A percentile compares a stretch with the other conserved stretches of the same genome.
Evolutionary conservation across 2,329 filamentous ascomycete genomes (phyloP).

Genomic region (Didymella pinodella): DNA sequence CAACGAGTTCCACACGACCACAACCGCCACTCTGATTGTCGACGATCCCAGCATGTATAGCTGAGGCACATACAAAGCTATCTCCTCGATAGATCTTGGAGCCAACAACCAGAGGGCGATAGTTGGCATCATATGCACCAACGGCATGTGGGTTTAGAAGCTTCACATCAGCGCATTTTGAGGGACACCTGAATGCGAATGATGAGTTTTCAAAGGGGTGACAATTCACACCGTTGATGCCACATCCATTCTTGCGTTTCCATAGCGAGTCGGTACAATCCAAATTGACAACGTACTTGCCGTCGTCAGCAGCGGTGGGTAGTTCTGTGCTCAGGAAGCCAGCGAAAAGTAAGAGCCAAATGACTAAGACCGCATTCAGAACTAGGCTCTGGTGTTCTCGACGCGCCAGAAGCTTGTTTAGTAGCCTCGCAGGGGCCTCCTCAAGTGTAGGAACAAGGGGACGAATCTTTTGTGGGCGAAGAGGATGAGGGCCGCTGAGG

Average conservation of each 20-base stretch:
- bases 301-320: slow-evolving; percentile 64
- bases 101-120: slow-evolving; percentile 63
- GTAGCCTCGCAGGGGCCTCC: slow-evolving; percentile 66
- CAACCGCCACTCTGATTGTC: slow-evolving; percentile 76
- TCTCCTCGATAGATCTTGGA: slow-evolving; percentile 83
- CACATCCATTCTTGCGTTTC: slow-evolving; percentile 73
- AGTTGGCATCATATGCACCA: slow-evolving; percentile 69
- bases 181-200: slow-evolving; percentile 77
- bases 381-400: slow-evolving; percentile 63
- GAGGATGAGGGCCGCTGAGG: slow-evolving; percentile 55
- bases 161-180: slow-evolving; percentile 70
- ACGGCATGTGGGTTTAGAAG: slow-evolving; percentile 77
- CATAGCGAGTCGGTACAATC: slow-evolving; percentile 76
- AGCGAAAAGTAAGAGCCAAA: slow-evolving; percentile 73
- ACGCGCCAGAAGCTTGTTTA: slow-evolving; percentile 64
- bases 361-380: slow-evolving; percentile 63
- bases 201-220: slow-evolving; percentile 74
- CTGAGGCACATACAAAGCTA: slow-evolving; percentile 86
- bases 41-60: slow-evolving; percentile 81
- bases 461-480: slow-evolving; percentile 53
- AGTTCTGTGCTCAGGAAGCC: slow-evolving; percentile 70
- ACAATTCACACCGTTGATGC: slow-evolving; percentile 75
- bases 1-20: slow-evolving; percentile 77
- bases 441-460: slow-evolving; percentile 71
- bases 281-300: slow-evolving; percentile 71